Percentiles rank a stretch among this genome's conserved stretches.
These are phyloP conservation scores for Parietichytrium sp. DNA, from an alignment of 108 stramenopile species.

Conservation along the genomic window DNA sequence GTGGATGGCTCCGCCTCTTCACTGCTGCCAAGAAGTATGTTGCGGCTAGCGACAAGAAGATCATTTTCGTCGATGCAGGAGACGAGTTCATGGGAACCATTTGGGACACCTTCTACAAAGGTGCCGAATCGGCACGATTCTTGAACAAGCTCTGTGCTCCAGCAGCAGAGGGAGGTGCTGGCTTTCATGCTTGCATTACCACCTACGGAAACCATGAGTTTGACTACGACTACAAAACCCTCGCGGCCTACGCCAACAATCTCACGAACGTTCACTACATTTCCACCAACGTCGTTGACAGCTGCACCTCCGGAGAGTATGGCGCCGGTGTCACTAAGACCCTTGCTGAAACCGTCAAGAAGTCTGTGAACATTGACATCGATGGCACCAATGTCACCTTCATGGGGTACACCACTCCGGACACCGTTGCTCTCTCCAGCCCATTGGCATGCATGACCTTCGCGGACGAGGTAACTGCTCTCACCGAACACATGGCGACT, in stretches of 20 bases:
- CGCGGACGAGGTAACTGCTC: not conserved
- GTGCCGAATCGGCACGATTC: not conserved
- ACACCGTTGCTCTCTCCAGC: not conserved
- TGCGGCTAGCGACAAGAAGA: not conserved
- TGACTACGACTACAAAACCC: slow-evolving; percentile 28
- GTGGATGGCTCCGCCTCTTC: slow-evolving; percentile 23
- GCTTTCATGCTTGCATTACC: slow-evolving; percentile 2
- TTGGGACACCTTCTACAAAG: slow-evolving; percentile 14
- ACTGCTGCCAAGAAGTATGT: not conserved
- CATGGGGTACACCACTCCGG: slow-evolving; percentile 26
- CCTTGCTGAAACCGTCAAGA: not conserved
- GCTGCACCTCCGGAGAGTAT: not conserved
- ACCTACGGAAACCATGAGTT: slow-evolving; percentile 34
- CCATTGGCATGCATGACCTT: not conserved
- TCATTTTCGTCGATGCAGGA: not conserved
- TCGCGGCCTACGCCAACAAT: not conserved
- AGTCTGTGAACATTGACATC: not conserved
- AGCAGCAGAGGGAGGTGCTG: not conserved
- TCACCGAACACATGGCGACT: not conserved
- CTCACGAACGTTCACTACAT: not conserved
- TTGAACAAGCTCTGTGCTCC: slow-evolving; percentile 3
- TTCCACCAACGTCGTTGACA: not conserved
- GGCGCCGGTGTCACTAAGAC: not conserved
- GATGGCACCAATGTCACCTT: not conserved
- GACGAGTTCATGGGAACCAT: slow-evolving; percentile 28